These are phyloP conservation scores for Sporothrix schenckii DNA, from an alignment of 2,329 filamentous ascomycete species.

Conservation along the genomic window DNA sequence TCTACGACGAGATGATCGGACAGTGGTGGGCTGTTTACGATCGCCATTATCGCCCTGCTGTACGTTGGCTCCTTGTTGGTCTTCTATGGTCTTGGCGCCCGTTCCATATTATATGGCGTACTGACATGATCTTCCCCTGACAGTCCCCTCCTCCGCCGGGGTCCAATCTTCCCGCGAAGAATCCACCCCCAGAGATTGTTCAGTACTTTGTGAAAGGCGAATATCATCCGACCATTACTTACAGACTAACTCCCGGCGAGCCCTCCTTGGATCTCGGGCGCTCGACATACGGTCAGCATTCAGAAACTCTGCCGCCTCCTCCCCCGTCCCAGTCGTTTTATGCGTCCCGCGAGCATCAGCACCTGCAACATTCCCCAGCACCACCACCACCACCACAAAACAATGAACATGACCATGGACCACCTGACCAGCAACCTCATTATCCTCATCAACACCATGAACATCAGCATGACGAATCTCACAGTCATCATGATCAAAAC, in stretches of 20 bases:
- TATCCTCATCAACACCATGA: conserved; percentile 33
- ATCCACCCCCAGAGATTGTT: conserved; percentile 46
- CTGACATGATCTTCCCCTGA: neutral
- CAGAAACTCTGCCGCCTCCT: conserved; percentile 37
- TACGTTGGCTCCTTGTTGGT: conserved; percentile 42
- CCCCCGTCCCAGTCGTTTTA: conserved; percentile 36
- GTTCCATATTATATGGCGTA: neutral
- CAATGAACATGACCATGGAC: conserved; percentile 36
- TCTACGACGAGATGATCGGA: conserved; percentile 81
- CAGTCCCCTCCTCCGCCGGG: conserved; percentile 22
- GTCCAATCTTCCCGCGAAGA: conserved; percentile 4
- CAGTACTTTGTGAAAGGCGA: conserved; percentile 61
- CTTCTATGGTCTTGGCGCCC: too few relatives aligned
- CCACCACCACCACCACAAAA: conserved; percentile 32
- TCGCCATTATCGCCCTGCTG: conserved; percentile 69
- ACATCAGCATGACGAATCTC: conserved; percentile 32
- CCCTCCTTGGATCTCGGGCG: conserved; percentile 39
- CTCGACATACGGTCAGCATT: conserved; percentile 41
- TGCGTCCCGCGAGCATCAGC: conserved; percentile 36
- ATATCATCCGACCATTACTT: conserved; percentile 47
- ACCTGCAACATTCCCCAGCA: conserved; percentile 31
- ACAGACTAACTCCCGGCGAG: conserved; percentile 44
- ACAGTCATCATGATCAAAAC: conserved; percentile 23
- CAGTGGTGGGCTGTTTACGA: conserved; percentile 97
- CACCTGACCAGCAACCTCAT: conserved; percentile 35